Conservation (phyloP, 2,329 filamentous ascomycete species). For the Pseudogymnoascus sp. region DNA sequence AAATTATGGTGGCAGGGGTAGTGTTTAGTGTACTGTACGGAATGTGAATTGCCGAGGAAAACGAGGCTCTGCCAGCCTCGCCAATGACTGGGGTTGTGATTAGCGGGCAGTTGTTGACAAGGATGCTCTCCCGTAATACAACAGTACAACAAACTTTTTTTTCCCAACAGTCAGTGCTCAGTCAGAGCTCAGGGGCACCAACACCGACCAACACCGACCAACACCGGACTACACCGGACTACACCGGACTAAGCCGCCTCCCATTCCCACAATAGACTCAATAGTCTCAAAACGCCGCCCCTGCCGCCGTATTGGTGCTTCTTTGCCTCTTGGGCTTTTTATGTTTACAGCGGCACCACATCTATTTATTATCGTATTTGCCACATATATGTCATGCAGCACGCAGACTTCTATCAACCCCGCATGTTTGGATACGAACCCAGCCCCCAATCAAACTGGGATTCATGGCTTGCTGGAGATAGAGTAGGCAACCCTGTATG, state of each 20-base stretch:
- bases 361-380: not conserved
- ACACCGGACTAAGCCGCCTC: not conserved
- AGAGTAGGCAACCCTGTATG: not conserved
- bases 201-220: not conserved
- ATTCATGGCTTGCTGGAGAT: not conserved
- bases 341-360: not conserved
- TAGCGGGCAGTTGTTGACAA: not conserved
- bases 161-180: not conserved
- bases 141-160: not conserved
- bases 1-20: not conserved
- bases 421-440: not conserved
- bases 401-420: not conserved
- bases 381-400: not conserved
- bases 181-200: not conserved
- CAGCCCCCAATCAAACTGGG: not conserved
- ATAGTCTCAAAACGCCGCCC: too few relatives aligned
- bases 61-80: slow-evolving; percentile 3
- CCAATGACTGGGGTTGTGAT: not conserved
- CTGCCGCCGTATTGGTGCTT: not conserved
- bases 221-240: not conserved
- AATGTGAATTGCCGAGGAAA: not conserved
- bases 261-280: not conserved
- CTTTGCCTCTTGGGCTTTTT: not conserved
- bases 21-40: not conserved
- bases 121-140: not conserved